These are phyloP conservation scores for Amoebophrya sp. DNA, from an alignment of 169 alveolate genomes.

Conservation along the genomic window DNA sequence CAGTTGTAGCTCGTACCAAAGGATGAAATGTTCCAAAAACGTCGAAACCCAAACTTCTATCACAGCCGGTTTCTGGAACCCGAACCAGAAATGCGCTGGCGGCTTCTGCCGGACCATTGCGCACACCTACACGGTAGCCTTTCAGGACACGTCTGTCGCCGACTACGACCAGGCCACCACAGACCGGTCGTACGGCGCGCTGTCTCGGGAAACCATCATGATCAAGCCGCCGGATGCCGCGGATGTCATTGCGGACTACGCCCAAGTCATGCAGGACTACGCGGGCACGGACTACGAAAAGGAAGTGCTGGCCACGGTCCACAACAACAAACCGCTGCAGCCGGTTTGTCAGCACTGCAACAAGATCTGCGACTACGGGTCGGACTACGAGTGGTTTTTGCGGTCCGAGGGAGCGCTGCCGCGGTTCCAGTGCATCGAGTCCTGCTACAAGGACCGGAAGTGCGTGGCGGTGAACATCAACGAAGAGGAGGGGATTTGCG, in stretches of 20 bases:
- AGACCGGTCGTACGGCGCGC: neutral
- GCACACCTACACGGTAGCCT: neutral
- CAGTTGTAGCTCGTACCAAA: too few species aligned
- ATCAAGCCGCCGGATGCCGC: neutral
- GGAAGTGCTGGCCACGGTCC: neutral
- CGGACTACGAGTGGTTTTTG: neutral
- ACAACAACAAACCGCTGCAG: slow-evolving; percentile 15
- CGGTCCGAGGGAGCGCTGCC: neutral
- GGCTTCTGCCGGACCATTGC: neutral
- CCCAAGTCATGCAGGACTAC: neutral
- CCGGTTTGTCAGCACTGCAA: slow-evolving; percentile 18
- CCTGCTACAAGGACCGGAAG: neutral
- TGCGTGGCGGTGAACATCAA: slow-evolving; percentile 7
- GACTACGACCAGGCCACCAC: neutral
- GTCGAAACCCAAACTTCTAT: too few species aligned
- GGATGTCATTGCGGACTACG: neutral
- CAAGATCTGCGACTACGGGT: neutral
- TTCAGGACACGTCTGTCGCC: neutral
- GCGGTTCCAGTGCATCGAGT: neutral
- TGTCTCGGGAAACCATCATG: neutral
- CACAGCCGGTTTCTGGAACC: neutral
- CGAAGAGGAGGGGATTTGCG: neutral
- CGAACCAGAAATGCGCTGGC: neutral
- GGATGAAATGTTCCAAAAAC: too few species aligned
- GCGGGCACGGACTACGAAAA: neutral